These are phyloP conservation scores for Boletus insuetus DNA, from an alignment of 768 basidiomycete genomes.

Conservation along the genomic window DNA sequence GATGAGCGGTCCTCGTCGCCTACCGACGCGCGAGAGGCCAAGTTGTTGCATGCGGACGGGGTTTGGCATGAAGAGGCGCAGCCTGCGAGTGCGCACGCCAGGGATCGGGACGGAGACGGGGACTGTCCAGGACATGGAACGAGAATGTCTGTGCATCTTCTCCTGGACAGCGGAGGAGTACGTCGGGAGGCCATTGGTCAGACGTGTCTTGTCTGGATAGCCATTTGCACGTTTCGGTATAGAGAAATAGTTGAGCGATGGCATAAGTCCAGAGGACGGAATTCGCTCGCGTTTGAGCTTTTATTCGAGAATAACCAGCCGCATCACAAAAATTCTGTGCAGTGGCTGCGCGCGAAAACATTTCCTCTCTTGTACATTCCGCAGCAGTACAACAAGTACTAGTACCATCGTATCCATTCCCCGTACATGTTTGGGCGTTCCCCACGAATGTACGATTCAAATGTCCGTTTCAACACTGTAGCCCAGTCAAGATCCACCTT, in stretches of 20 bases:
- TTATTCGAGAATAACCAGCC: slow-evolving; percentile 4
- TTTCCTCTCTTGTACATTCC: slow-evolving; percentile 26
- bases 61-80: slow-evolving; percentile 61
- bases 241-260: slow-evolving; percentile 48
- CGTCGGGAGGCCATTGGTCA: slow-evolving; percentile 43
- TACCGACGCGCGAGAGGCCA: slow-evolving; percentile 54
- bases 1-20: slow-evolving; percentile 53
- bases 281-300: slow-evolving; percentile 13
- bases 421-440: slow-evolving; percentile 88
- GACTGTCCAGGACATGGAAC: slow-evolving; percentile 54
- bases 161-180: slow-evolving; percentile 63
- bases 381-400: slow-evolving; percentile 18
- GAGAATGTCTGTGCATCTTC: slow-evolving; percentile 52
- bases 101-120: slow-evolving; percentile 60
- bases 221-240: slow-evolving; percentile 46
- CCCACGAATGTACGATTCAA: slow-evolving; percentile 83
- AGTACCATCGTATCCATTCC: slow-evolving; percentile 54
- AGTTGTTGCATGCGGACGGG: slow-evolving; percentile 57
- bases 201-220: slow-evolving; percentile 41
- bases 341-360: slow-evolving; percentile 21
- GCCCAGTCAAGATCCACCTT: slow-evolving; percentile 61
- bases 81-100: slow-evolving; percentile 50
- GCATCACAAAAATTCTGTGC: slow-evolving; percentile 18
- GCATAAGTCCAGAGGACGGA: slow-evolving; percentile 32
- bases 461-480: slow-evolving; percentile 89